Evolutionary conservation across 1,139 yeast genomes (phyloP).

Genomic region (Pichia inconspicua): DNA sequence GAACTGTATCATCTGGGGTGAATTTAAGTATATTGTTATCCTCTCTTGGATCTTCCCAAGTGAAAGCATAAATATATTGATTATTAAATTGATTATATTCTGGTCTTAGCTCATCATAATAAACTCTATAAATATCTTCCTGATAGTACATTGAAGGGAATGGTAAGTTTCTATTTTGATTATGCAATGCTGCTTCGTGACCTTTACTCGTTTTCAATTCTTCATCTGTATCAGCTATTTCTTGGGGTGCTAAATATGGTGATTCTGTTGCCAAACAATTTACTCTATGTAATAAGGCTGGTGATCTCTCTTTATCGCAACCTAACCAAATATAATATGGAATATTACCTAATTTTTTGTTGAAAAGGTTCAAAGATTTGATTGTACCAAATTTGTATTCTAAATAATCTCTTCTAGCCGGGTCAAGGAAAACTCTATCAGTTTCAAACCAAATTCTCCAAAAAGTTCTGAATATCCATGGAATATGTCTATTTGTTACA

Average conservation of each 20-base stretch:
- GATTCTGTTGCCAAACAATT: conserved; percentile 74
- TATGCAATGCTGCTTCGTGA: conserved; percentile 63
- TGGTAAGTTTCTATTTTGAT: conserved; percentile 59
- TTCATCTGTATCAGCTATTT: conserved; percentile 19
- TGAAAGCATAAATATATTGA: conserved; percentile 78
- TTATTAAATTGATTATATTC: conserved; percentile 64
- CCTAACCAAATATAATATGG: conserved; percentile 84
- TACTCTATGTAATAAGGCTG: conserved; percentile 53
- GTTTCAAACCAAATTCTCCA: conserved; percentile 89
- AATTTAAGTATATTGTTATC: conserved; percentile 61
- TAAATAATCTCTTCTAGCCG: conserved; percentile 73
- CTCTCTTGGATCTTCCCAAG: conserved; percentile 88
- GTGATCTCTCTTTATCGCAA: conserved; percentile 59
- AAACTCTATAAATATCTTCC: conserved; percentile 68
- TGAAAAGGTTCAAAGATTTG: conserved; percentile 62
- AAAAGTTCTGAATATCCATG: conserved; percentile 71
- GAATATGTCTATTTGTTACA: conserved; percentile 57
- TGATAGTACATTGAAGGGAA: conserved; percentile 76
- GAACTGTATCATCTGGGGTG: conserved; percentile 56
- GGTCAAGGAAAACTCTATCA: conserved; percentile 71
- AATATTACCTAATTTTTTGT: conserved; percentile 57
- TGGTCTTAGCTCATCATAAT: conserved; percentile 64
- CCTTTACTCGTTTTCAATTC: conserved; percentile 49
- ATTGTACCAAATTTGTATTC: conserved; percentile 77
- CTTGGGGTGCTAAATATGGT: conserved; percentile 63